Evolutionary conservation across 306 rosid species (phyloP).

Genomic region (Lathyrus oleraceus): DNA sequence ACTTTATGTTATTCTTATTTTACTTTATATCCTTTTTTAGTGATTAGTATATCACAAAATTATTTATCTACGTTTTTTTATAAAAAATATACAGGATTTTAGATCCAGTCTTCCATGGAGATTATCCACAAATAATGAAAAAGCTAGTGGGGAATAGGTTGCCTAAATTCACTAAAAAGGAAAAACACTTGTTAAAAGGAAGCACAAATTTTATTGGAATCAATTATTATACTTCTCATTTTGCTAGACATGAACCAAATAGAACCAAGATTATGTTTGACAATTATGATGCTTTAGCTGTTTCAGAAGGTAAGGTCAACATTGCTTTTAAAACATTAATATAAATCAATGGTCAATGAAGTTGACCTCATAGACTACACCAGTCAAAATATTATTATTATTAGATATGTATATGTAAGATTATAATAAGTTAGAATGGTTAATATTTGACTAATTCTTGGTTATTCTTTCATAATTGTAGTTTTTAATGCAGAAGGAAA

Average conservation of each 20-base stretch:
- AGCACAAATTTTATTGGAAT: conserved; percentile 38
- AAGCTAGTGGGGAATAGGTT: conserved; percentile 34
- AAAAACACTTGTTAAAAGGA: conserved; percentile 32
- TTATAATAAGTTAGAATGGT: too few relatives aligned
- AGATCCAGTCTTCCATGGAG: conserved; percentile 36
- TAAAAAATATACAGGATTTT: conserved; percentile 30
- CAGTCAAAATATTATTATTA: background rate
- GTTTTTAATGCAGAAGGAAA: conserved; percentile 29
- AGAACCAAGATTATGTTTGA: background rate
- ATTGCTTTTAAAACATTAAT: too few relatives aligned
- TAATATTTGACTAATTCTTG: background rate
- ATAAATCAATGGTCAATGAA: too few relatives aligned
- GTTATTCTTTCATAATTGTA: background rate
- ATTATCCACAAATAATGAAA: conserved; percentile 43
- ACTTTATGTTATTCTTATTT: too few relatives aligned
- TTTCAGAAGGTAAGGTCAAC: background rate
- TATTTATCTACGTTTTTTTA: too few relatives aligned
- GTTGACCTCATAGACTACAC: too few relatives aligned
- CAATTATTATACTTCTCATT: conserved; percentile 42
- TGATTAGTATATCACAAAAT: too few relatives aligned
- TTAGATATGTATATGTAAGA: too few relatives aligned
- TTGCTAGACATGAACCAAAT: conserved; percentile 26
- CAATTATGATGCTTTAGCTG: conserved; percentile 13
- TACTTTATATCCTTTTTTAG: too few relatives aligned
- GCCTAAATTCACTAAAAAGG: conserved; percentile 34